Percentiles rank a stretch among this genome's conserved stretches.
phyloP scores from a whole-genome alignment of 176 grass and related monocot genomes.

The Oryza nivara region DNA sequence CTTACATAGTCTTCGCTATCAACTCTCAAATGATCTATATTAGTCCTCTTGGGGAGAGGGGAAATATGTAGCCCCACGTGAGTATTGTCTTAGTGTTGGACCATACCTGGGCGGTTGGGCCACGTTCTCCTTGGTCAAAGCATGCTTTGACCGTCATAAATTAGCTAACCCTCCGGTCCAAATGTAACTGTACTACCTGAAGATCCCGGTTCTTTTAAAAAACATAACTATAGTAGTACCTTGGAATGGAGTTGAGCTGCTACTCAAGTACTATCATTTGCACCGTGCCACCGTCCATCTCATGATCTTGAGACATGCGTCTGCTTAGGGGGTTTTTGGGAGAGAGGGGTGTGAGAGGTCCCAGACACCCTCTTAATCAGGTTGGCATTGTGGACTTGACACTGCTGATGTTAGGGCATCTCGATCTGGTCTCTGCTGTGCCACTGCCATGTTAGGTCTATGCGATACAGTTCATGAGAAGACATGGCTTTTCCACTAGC shows the following conservation, averaged over 20 bases:
- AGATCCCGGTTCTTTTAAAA: not conserved
- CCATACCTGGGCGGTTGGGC: not conserved
- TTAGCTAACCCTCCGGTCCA: conserved; percentile 16
- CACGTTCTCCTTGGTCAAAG: conserved; percentile 27
- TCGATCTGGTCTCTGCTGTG: not conserved
- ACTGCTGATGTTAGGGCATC: not conserved
- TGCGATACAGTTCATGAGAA: conserved; percentile 8
- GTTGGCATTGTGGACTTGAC: not conserved
- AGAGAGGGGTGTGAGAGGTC: too few species aligned
- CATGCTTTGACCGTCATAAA: conserved; percentile 10
- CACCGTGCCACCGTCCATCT: not conserved
- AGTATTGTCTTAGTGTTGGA: not conserved
- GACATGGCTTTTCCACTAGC: conserved; percentile 1
- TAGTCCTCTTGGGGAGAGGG: conserved; percentile 1
- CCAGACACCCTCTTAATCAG: not conserved
- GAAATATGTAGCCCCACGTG: not conserved
- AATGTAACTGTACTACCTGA: not conserved
- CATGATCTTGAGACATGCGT: not conserved
- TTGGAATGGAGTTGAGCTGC: not conserved
- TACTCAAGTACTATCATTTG: not conserved
- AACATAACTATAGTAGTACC: not conserved
- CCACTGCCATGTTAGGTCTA: conserved; percentile 2
- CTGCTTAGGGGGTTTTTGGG: not conserved
- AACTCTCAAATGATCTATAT: not conserved
- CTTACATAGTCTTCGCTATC: not conserved